phyloP scores from a whole-genome alignment of 805 yeast species.

The Sugiyamaella smithiae region DNA sequence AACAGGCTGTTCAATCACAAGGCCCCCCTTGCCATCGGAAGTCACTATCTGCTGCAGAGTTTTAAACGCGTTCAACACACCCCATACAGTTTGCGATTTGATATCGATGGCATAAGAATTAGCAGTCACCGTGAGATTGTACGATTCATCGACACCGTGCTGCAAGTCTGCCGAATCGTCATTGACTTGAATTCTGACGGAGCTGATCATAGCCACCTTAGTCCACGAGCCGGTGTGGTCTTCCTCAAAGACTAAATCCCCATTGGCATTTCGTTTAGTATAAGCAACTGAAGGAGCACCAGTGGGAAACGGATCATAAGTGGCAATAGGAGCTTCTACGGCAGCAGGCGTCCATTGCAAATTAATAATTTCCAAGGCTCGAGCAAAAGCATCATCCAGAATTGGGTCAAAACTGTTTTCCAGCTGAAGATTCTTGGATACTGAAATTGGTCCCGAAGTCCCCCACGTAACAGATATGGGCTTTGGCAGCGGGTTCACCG shows the following conservation, averaged over 20 bases:
- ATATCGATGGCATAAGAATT: constrained; percentile 26
- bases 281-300: background rate
- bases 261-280: background rate
- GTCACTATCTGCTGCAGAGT: constrained; percentile 42
- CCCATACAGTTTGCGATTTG: constrained; percentile 40
- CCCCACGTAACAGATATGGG: constrained; percentile 22
- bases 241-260: background rate
- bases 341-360: constrained; percentile 38
- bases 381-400: constrained; percentile 30
- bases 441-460: constrained; percentile 14
- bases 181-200: constrained; percentile 21
- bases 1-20: constrained; percentile 37
- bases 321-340: constrained; percentile 32
- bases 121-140: constrained; percentile 28
- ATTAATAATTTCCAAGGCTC: constrained; percentile 25
- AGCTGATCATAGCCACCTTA: background rate
- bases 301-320: constrained; percentile 26
- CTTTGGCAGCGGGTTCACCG: constrained; percentile 26
- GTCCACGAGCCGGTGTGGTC: background rate
- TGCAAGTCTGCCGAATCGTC: constrained; percentile 35
- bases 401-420: constrained; percentile 17
- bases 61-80: constrained; percentile 41
- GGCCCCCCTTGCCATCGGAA: constrained; percentile 16
- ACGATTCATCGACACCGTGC: constrained; percentile 41
- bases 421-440: constrained; percentile 11